Conservation (phyloP, 1,284 basidiomycete species). For the Phaffia rhodozyma region DNA sequence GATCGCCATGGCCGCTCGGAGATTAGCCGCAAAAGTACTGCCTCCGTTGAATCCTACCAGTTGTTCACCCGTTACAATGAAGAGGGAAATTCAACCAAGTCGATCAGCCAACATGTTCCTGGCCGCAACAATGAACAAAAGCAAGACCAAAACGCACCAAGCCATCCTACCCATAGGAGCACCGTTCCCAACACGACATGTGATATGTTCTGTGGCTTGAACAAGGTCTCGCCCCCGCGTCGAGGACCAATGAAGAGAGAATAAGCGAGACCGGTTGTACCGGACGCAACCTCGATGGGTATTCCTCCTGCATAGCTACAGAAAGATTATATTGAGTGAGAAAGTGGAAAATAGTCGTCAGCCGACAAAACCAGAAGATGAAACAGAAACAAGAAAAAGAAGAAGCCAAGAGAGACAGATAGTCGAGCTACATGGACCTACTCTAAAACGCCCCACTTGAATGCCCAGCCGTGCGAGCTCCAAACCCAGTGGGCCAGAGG, state of each 20-base stretch:
- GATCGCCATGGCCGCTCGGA: slow-evolving; percentile 72
- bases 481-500: slow-evolving; percentile 68
- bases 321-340: background rate
- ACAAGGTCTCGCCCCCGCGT: slow-evolving; percentile 59
- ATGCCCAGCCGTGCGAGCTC: slow-evolving; percentile 70
- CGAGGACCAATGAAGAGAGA: slow-evolving; percentile 49
- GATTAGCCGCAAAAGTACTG: slow-evolving; percentile 78
- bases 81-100: background rate
- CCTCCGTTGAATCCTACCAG: slow-evolving; percentile 37
- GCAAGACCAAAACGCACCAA: slow-evolving; percentile 52
- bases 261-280: slow-evolving; percentile 73
- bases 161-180: slow-evolving; percentile 79
- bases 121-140: slow-evolving; percentile 28
- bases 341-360: too few species aligned
- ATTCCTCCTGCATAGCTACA: slow-evolving; percentile 55
- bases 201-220: slow-evolving; percentile 78
- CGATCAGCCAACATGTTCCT: background rate
- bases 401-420: slow-evolving; percentile 15
- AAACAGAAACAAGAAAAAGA: background rate
- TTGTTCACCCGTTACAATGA: too few species aligned
- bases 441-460: slow-evolving; percentile 81
- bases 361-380: background rate
- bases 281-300: slow-evolving; percentile 85
- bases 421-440: slow-evolving; percentile 47
- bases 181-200: slow-evolving; percentile 77